Conservation (phyloP, 179 eudicot species). For the Silene vulgaris region DNA sequence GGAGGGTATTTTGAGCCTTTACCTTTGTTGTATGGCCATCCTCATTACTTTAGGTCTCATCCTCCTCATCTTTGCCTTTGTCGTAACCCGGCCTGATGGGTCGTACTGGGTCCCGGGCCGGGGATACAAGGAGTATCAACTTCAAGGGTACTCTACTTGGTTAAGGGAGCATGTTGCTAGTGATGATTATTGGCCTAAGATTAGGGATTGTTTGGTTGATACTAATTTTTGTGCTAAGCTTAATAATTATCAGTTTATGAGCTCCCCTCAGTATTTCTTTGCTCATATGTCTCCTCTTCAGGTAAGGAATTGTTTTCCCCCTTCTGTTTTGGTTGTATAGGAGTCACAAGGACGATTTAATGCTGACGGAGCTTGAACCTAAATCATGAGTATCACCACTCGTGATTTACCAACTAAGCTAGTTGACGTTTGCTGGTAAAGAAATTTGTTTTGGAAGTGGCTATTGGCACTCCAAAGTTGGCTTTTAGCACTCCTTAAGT, state of each 20-base stretch:
- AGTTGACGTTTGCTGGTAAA: too few species aligned
- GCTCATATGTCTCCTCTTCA: conserved; percentile 81
- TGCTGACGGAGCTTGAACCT: too few species aligned
- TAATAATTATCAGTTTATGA: conserved; percentile 29
- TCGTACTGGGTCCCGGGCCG: conserved; percentile 48
- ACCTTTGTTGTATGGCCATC: conserved; percentile 70
- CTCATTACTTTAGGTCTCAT: conserved; percentile 53
- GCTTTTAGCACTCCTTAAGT: too few species aligned
- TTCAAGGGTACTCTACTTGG: conserved; percentile 69
- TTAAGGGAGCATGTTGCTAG: conserved; percentile 54
- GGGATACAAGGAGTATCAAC: conserved; percentile 56
- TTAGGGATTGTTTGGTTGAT: conserved; percentile 66
- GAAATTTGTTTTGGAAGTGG: too few species aligned
- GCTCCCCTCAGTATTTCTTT: conserved; percentile 52
- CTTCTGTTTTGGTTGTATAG: too few species aligned
- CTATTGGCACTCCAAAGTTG: too few species aligned
- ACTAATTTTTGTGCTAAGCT: conserved; percentile 53
- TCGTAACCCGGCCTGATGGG: conserved; percentile 67
- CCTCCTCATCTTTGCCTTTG: conserved; percentile 68
- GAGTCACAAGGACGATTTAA: too few species aligned
- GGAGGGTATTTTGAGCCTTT: conserved; percentile 56
- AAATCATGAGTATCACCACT: too few species aligned
- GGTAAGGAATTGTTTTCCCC: conserved; percentile 26
- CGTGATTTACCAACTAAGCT: too few species aligned
- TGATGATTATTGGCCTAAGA: conserved; percentile 56